Base-by-base conservation (phyloP, 306 rosid species). In the Quercus dentata region DNA sequence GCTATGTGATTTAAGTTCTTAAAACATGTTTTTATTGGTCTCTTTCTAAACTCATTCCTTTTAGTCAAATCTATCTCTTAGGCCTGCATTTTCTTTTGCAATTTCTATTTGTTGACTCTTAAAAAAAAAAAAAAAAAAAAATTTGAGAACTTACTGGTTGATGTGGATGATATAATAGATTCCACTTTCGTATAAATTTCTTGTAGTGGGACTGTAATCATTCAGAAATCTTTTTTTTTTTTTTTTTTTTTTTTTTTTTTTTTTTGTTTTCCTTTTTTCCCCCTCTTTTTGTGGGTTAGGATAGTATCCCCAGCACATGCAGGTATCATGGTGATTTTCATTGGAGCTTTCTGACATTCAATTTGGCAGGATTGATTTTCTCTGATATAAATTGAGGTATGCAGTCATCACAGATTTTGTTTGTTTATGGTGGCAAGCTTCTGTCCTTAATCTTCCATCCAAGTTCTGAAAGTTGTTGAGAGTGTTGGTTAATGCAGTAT, bases 341-440 rank as follows among this genome's bases (percentile, higher is more conserved):
- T 90, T 89, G 92, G 96, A 95, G 96, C 97, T 87, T 79, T 82
- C 83, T 87, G 94, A 91, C 89, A 83, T 87, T 83, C 87, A 77
- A 76, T 88, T 86, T 90, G 75, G 89, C 91, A 64, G 90, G 88
- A 87, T 92, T 89, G 92, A 87, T 87, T 91, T 91, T 89, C 88
- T 82, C 91, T 86, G 89, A 69, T 87, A 78, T 86, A 82, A 86
- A 72, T 74, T 75, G 93, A 95, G 99, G 99, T 91, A 96, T 90
- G 94, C 89, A 14, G 88, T 81, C 75, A 57, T 74, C 52, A 35
- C 49, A 80, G 90, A 89, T 82, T 88, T 78, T 81, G 87, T 78
- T 75, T 85, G 82, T 87, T 91, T 76, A 62, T 76, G 77, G 80
- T 80, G 82, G 85, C 80, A 87, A 84, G 90, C 88, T 86, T 77